A percentile compares a stretch with the other conserved stretches of the same genome.
Conservation (phyloP, 768 basidiomycete species). For the Neoboletus magnificus region DNA sequence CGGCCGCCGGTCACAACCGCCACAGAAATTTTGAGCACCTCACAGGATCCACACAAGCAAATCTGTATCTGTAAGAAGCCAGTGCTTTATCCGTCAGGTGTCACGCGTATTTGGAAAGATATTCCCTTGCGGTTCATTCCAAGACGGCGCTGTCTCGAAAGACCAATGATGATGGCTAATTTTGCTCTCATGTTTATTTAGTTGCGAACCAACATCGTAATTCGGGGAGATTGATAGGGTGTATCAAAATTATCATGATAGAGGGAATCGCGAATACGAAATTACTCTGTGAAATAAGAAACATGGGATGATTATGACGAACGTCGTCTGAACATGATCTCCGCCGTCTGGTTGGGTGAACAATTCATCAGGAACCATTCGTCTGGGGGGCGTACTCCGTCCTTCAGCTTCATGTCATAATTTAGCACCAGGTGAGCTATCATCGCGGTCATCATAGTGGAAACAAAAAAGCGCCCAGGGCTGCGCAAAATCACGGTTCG, state of each 20-base stretch:
- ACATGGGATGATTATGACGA: constrained; percentile 8
- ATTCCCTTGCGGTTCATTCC: not conserved
- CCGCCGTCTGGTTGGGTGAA: constrained; percentile 34
- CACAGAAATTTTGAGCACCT: constrained; percentile 2
- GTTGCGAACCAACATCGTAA: constrained; percentile 2
- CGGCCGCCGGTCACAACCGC: not conserved
- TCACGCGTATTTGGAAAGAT: not conserved
- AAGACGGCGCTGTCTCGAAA: not conserved
- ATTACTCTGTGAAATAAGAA: constrained; percentile 7
- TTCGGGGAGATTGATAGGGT: constrained; percentile 18
- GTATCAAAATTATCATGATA: constrained; percentile 10
- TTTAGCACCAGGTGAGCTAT: constrained; percentile 39
- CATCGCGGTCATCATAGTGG: constrained; percentile 38
- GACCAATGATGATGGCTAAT: constrained; percentile 4
- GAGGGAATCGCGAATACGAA: constrained; percentile 7
- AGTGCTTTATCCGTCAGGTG: not conserved
- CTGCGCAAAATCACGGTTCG: constrained; percentile 18
- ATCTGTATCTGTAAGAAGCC: not conserved
- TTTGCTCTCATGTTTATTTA: constrained; percentile 9
- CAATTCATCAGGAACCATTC: constrained; percentile 35
- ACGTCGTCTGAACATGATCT: constrained; percentile 37
- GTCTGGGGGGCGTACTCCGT: constrained; percentile 35
- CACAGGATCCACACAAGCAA: constrained; percentile 1
- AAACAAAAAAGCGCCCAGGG: constrained; percentile 43
- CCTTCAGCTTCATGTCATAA: constrained; percentile 39